Percentiles rank a stretch among this genome's conserved stretches.
These are phyloP conservation scores for Coemansia sp. DNA, from an alignment of 192 early-diverging fungal genomes.

Conservation along the genomic window DNA sequence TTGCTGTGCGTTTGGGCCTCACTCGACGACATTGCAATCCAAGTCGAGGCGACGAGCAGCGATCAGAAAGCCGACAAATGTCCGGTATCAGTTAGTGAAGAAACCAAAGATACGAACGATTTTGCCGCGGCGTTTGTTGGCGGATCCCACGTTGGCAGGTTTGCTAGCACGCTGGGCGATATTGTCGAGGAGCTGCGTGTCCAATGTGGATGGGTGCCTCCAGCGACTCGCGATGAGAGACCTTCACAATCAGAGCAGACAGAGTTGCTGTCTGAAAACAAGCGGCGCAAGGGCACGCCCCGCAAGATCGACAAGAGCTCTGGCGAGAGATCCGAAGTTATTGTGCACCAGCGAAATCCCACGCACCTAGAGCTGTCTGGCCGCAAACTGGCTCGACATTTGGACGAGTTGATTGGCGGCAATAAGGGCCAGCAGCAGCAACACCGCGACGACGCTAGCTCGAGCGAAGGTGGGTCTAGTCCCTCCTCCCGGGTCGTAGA, in stretches of 20 bases:
- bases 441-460: not conserved
- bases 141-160: constrained; percentile 26
- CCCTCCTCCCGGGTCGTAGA: constrained; percentile 6
- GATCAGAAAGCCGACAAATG: not conserved
- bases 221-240: not conserved
- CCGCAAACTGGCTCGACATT: constrained; percentile 45
- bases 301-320: constrained; percentile 28
- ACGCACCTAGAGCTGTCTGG: constrained; percentile 17
- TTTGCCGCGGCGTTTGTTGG: constrained; percentile 46
- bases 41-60: not conserved
- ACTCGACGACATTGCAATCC: constrained; percentile 24
- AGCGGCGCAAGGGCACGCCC: constrained; percentile 52
- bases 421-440: constrained; percentile 1
- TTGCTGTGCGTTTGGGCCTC: constrained; percentile 51
- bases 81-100: not conserved
- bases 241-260: not conserved
- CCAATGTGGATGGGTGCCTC: constrained; percentile 54
- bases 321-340: constrained; percentile 45
- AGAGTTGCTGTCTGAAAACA: constrained; percentile 17
- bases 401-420: constrained; percentile 48
- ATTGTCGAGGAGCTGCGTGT: constrained; percentile 50
- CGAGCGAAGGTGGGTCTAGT: constrained; percentile 5
- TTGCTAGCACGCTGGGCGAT: constrained; percentile 22
- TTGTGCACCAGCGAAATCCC: constrained; percentile 37
- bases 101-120: constrained; percentile 16